Base-by-base conservation (phyloP, 1,284 basidiomycete genomes). In the Ustilago esculenta region DNA sequence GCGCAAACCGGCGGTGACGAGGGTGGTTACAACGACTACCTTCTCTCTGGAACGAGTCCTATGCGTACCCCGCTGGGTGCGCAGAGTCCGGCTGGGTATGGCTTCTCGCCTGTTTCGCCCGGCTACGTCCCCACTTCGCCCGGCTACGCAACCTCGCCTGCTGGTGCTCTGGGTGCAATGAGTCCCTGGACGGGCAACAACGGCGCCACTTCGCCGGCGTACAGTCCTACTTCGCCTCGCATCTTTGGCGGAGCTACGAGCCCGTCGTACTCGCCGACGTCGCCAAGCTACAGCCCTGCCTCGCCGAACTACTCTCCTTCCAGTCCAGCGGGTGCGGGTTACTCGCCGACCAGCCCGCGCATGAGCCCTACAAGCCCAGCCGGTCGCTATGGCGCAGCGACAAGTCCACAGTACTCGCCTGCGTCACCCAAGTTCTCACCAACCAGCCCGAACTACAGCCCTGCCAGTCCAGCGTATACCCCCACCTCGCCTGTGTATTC, bases 1-100 rank as follows among this genome's bases (percentile, higher is more conserved):
- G 92, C 91, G 27, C 89, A 90, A 71, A 92, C 90, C 60, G 91
- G 90, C 50, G 91, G 90, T 44, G 92, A 95, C 77, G 85, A 86
- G 20, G 89, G 86, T 44, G 91, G 90, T 84, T 88, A 83, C 85
- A 55, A 90, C 87, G 77, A 80, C 48, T 84, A 83, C 79, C 85
- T 90, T 59, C 87, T 87, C 1, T 92, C 89, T 69, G 91, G 91
- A 7, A 89, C 90, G 82, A 93, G 92, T 75, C 94, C 94, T 0
- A 81, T 81, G 80, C 79, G 77, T n/a, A 80, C 79, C 29, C 76
- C 77, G 7, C 46, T 79, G 36, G 80, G 79, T 20, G 78, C 61
- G 12, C 63, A 71, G 44, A 80, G 79, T 35, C 79, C 79, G 15
- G 67, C 66, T 9, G 76, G 77, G n/a, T 80, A 76, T 41, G 76